Conservation (phyloP, 495 filamentous ascomycete species). For the Platismatia glauca region DNA sequence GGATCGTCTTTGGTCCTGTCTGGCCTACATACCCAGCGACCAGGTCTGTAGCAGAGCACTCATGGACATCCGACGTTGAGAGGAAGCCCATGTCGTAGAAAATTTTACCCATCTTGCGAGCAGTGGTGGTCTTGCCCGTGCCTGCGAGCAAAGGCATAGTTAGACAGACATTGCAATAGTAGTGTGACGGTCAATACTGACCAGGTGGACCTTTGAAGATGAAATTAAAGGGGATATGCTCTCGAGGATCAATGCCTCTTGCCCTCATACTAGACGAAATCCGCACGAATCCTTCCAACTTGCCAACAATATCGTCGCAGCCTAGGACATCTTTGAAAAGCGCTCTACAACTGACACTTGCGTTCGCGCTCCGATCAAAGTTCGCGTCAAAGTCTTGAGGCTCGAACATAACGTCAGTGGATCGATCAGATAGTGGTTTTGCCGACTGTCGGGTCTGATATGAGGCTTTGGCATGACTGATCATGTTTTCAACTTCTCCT, state of each 20-base stretch:
- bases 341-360: slow-evolving; percentile 41
- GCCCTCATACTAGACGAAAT: slow-evolving; percentile 42
- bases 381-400: slow-evolving; percentile 61
- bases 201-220: slow-evolving; percentile 57
- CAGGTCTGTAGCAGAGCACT: slow-evolving; percentile 53
- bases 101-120: slow-evolving; percentile 60
- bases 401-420: slow-evolving; percentile 38
- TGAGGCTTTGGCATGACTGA: slow-evolving; percentile 49
- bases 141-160: too few species aligned
- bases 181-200: too few species aligned
- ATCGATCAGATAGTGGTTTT: slow-evolving; percentile 18
- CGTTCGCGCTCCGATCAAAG: slow-evolving; percentile 45
- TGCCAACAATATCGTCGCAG: slow-evolving; percentile 49
- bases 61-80: slow-evolving; percentile 44
- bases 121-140: slow-evolving; percentile 69
- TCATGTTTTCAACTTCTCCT: slow-evolving; percentile 55
- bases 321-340: slow-evolving; percentile 63
- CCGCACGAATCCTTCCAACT: slow-evolving; percentile 53
- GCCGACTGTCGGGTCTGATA: slow-evolving; percentile 44
- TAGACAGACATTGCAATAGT: too few species aligned
- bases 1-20: slow-evolving; percentile 40
- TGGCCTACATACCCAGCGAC: slow-evolving; percentile 49
- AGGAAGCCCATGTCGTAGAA: slow-evolving; percentile 66
- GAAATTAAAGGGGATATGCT: slow-evolving; percentile 53
- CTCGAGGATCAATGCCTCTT: slow-evolving; percentile 47